phyloP scores from a whole-genome alignment of 2,329 filamentous ascomycete species.

The Cordyceps sp. region DNA sequence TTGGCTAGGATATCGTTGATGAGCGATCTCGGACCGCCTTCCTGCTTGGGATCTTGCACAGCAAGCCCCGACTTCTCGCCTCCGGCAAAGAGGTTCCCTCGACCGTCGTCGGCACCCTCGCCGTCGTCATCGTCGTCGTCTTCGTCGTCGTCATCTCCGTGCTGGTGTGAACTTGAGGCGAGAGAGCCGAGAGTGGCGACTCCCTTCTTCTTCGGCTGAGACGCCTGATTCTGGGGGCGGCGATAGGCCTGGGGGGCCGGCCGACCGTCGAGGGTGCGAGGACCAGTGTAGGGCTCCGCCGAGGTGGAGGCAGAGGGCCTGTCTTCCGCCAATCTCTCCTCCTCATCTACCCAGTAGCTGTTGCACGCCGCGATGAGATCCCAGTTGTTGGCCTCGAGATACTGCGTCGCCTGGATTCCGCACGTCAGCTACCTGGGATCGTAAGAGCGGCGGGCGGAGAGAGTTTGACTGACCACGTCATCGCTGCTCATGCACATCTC shows the following conservation, averaged over 20 bases:
- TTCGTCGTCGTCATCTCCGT: constrained; percentile 42
- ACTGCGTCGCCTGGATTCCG: constrained; percentile 41
- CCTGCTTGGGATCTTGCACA: constrained; percentile 42
- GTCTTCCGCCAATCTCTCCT: constrained; percentile 27
- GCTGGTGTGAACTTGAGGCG: constrained; percentile 26
- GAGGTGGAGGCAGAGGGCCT: constrained; percentile 4
- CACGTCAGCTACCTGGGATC: not conserved
- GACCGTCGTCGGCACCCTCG: constrained; percentile 39
- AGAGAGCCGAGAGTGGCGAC: constrained; percentile 43
- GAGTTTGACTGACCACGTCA: constrained; percentile 9
- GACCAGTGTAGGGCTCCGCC: constrained; percentile 36
- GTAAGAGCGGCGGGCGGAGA: not conserved
- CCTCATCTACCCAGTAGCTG: constrained; percentile 42
- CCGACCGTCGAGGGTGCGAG: constrained; percentile 45
- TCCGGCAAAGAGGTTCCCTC: constrained; percentile 61
- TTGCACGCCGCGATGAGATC: constrained; percentile 27
- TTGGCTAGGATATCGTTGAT: constrained; percentile 49
- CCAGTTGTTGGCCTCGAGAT: constrained; percentile 31
- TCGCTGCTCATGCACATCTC: constrained; percentile 10
- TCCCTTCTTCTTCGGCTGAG: constrained; percentile 38
- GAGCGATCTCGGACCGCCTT: constrained; percentile 33
- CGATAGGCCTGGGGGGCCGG: constrained; percentile 30
- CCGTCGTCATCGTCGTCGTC: constrained; percentile 38
- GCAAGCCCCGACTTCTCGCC: constrained; percentile 69
- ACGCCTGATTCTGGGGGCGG: constrained; percentile 15